Conservation (phyloP, 2,329 filamentous ascomycete genomes). For the Blastomyces percursus region DNA sequence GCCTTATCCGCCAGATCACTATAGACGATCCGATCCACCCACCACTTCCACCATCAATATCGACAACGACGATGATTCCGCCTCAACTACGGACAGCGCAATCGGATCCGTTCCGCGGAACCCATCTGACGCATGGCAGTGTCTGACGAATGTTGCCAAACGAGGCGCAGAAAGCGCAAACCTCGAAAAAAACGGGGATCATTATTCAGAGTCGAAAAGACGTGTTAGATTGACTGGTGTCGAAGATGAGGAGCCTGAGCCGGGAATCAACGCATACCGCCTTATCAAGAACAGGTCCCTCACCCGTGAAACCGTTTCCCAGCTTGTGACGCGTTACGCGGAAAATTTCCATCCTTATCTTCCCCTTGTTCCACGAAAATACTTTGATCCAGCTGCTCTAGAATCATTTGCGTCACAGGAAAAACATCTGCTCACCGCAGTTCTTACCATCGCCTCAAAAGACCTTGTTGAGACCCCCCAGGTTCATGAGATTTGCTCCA, state of each 20-base stretch:
- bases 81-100: constrained; percentile 26
- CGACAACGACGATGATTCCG: constrained; percentile 29
- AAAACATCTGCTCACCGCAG: constrained; percentile 57
- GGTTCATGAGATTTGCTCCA: constrained; percentile 55
- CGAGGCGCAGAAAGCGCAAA: constrained; percentile 21
- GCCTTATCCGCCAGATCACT: constrained; percentile 27
- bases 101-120: constrained; percentile 36
- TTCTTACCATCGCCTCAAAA: constrained; percentile 60
- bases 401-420: constrained; percentile 49
- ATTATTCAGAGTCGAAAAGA: constrained; percentile 17
- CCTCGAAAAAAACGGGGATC: constrained; percentile 17
- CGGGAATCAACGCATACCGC: constrained; percentile 33
- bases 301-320: constrained; percentile 41
- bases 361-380: constrained; percentile 52
- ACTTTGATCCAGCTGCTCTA: constrained; percentile 45
- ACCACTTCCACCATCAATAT: constrained; percentile 20
- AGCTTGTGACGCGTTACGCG: constrained; percentile 49
- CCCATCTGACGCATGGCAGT: constrained; percentile 41
- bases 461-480: constrained; percentile 54
- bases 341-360: constrained; percentile 60
- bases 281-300: constrained; percentile 35
- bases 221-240: constrained; percentile 20
- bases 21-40: constrained; percentile 24
- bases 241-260: constrained; percentile 20
- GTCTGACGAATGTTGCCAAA: constrained; percentile 36